Conservation (phyloP, 73 alveolate genomes). For the Paramecium pentaurelia region DNA sequence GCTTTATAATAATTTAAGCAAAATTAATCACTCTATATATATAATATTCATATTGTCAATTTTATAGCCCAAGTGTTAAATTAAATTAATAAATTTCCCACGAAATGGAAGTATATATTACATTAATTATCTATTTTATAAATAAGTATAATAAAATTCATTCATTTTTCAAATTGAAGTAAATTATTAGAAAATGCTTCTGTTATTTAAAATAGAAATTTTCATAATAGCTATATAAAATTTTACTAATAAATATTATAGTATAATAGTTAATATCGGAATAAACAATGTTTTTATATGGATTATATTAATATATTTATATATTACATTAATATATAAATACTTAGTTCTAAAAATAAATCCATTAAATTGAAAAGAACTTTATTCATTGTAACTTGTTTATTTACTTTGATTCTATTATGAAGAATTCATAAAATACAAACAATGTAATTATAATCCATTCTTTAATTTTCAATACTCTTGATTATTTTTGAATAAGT, state of each 20-base stretch:
- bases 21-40: neutral
- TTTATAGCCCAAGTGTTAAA: neutral
- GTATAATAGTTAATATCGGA: too few species aligned
- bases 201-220: neutral
- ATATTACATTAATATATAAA: too few species aligned
- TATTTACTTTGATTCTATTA: too few species aligned
- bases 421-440: neutral
- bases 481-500: too few species aligned
- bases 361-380: too few species aligned
- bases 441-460: neutral
- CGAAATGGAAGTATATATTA: neutral
- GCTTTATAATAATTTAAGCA: neutral
- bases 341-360: too few species aligned
- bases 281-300: too few species aligned
- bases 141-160: neutral
- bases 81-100: neutral
- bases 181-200: neutral
- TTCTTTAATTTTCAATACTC: too few species aligned
- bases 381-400: too few species aligned
- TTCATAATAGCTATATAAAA: too few species aligned
- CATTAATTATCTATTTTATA: neutral
- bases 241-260: too few species aligned
- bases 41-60: neutral
- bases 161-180: neutral
- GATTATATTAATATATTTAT: too few species aligned